phyloP scores from a whole-genome alignment of 179 eudicot species.

The Amaranthus tricolor region DNA sequence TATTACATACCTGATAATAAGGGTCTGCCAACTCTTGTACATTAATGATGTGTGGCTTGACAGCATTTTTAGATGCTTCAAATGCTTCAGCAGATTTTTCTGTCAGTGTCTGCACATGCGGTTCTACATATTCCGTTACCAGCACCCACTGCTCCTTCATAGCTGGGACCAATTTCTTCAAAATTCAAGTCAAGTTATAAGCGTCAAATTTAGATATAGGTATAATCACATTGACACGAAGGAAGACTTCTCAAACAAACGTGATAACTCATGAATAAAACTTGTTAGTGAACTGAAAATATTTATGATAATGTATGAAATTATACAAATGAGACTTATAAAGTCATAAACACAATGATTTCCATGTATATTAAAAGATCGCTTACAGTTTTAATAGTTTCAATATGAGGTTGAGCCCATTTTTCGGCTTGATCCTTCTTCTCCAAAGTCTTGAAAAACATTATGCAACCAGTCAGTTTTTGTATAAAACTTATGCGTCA shows the following conservation, averaged over 20 bases:
- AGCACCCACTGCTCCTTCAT: slow-evolving; percentile 65
- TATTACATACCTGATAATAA: slow-evolving; percentile 61
- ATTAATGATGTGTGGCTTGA: slow-evolving; percentile 64
- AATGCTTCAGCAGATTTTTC: slow-evolving; percentile 56
- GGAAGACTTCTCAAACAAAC: background rate
- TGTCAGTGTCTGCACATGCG: slow-evolving; percentile 52
- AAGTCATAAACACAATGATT: background rate
- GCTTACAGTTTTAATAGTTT: slow-evolving; percentile 68
- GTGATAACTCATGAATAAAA: background rate
- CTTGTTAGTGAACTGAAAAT: background rate
- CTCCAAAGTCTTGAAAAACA: slow-evolving; percentile 46
- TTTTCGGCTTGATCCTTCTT: slow-evolving; percentile 58
- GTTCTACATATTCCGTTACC: slow-evolving; percentile 52
- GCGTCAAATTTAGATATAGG: background rate
- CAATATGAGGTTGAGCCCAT: slow-evolving; percentile 81
- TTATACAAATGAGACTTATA: background rate
- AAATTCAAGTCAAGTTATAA: slow-evolving; percentile 25
- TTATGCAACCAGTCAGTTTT: slow-evolving; percentile 9
- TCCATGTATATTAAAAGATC: slow-evolving; percentile 11
- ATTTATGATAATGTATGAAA: slow-evolving; percentile 2
- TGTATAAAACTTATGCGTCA: slow-evolving; percentile 2
- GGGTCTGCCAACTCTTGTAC: slow-evolving; percentile 65
- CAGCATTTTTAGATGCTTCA: slow-evolving; percentile 53
- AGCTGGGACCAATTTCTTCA: slow-evolving; percentile 69
- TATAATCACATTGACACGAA: background rate